These are phyloP conservation scores for Simmondsia chinensis DNA, from an alignment of 148 eudicot genomes.

Conservation along the genomic window DNA sequence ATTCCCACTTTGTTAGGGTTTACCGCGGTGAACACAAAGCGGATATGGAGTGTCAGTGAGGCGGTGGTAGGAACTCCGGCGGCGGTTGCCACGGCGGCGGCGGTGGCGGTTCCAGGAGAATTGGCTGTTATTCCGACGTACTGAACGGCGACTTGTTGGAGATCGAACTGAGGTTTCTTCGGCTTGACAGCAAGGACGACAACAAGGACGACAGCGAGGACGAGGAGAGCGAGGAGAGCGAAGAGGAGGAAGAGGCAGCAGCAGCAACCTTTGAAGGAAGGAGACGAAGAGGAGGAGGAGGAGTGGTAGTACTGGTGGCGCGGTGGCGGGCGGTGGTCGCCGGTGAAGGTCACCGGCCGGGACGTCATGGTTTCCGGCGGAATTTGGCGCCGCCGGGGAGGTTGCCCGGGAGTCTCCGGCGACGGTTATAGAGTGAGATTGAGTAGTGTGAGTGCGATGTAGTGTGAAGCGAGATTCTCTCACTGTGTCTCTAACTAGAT, in stretches of 20 bases:
- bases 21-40: slow-evolving; percentile 55
- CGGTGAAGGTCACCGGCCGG: slow-evolving; percentile 3
- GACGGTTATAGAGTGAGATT: too few species aligned
- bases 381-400: too few species aligned
- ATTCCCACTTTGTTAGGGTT: slow-evolving; percentile 90
- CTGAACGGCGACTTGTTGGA: slow-evolving; percentile 73
- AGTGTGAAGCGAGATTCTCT: too few species aligned
- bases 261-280: slow-evolving; percentile 77
- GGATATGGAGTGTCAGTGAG: slow-evolving; percentile 46
- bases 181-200: slow-evolving; percentile 79
- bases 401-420: too few species aligned
- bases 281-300: slow-evolving; percentile 46
- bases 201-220: slow-evolving; percentile 63
- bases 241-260: slow-evolving; percentile 89
- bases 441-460: too few species aligned
- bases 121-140: slow-evolving; percentile 48
- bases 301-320: slow-evolving; percentile 35
- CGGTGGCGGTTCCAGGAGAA: slow-evolving; percentile 9
- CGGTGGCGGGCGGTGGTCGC: slow-evolving; percentile 7
- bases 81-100: slow-evolving; percentile 22
- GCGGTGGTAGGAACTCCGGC: slow-evolving; percentile 21
- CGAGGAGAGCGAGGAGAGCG: slow-evolving; percentile 58
- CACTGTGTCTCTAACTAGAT: too few species aligned
- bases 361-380: slow-evolving; percentile 3
- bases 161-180: slow-evolving; percentile 74